Base-by-base conservation (phyloP, 257 asterid species). In the Solanum okadae region DNA sequence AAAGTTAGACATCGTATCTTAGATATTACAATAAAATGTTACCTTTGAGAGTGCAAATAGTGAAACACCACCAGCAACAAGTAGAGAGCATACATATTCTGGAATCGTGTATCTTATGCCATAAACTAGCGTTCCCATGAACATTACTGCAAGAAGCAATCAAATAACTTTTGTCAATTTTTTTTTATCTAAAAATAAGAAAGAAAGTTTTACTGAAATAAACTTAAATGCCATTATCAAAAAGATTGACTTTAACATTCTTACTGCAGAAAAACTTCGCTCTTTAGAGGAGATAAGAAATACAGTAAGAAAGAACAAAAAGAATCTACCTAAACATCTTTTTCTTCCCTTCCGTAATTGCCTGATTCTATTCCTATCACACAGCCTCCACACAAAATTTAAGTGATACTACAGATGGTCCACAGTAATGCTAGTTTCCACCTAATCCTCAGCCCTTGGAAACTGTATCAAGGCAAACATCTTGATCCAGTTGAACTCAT, bases 11-110 rank as follows among this genome's bases (percentile, higher is more conserved):
- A 31, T 20, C 31, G 31, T 49, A 10, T 8, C 65, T 81, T 46
- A 44, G 38, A 81, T 46, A 81, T 16, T 52, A 29, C 10, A 31
- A 88, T 34, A 35, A 63, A 87, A 22, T 34, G 71, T 91, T 83
- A 95, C 99, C 98, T 97, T 97, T 84, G 93, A 87, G 90, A 97
- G 99, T 35, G 99, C 99, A 91, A 97, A 97, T 34, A 88, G 35
- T 72, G 99, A 97, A 86, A 97, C 99, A 85, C 99, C 99, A 65
- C 99, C 98, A 88, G 99, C 99, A 86, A 97, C 99, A 84, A 97
- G 98, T 87, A 97, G 87, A 5, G 99, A 90, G 92, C 99, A 97
- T 25, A 95, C 29, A 88, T 97, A 97, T 92, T 97, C 99, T 5
- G 98, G 99, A 37, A 97, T 12, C 81, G 98, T 94, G 88, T 97